These are phyloP conservation scores for Prinsepia uniflora DNA, from an alignment of 306 rosid species.

Conservation along the genomic window DNA sequence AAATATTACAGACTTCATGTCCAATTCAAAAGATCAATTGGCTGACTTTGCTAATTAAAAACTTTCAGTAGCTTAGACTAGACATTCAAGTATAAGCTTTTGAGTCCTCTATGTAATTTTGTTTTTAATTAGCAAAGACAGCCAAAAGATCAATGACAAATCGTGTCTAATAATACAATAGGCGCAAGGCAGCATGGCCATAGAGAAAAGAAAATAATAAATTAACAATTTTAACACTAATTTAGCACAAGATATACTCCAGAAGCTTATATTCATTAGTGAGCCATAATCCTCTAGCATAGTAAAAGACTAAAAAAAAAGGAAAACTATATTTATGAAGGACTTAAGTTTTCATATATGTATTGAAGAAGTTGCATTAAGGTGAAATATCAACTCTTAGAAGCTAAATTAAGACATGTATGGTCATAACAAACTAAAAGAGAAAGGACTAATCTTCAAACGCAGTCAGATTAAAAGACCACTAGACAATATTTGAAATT, in stretches of 20 bases:
- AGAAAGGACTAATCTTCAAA: not conserved
- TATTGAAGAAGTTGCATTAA: not conserved
- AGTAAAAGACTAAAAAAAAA: not conserved
- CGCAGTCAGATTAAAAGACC: not conserved
- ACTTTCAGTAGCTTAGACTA: too few relatives aligned
- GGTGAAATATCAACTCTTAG: too few relatives aligned
- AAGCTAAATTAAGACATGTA: not conserved
- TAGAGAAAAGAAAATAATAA: not conserved
- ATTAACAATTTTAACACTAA: not conserved
- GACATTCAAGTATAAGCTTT: too few relatives aligned
- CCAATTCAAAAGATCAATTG: too few relatives aligned
- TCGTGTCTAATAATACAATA: not conserved
- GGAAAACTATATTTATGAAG: not conserved
- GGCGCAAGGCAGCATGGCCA: not conserved
- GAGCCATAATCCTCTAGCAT: too few relatives aligned
- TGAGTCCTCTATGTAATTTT: too few relatives aligned
- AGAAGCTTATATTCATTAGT: not conserved
- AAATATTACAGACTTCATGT: too few relatives aligned
- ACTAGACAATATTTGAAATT: not conserved
- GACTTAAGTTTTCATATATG: not conserved
- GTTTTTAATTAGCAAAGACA: too few relatives aligned
- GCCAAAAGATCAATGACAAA: too few relatives aligned
- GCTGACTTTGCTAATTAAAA: too few relatives aligned
- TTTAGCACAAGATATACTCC: not conserved
- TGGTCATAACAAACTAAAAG: not conserved